phyloP scores from a whole-genome alignment of 169 alveolate genomes.

The Plasmodium yoelii region DNA sequence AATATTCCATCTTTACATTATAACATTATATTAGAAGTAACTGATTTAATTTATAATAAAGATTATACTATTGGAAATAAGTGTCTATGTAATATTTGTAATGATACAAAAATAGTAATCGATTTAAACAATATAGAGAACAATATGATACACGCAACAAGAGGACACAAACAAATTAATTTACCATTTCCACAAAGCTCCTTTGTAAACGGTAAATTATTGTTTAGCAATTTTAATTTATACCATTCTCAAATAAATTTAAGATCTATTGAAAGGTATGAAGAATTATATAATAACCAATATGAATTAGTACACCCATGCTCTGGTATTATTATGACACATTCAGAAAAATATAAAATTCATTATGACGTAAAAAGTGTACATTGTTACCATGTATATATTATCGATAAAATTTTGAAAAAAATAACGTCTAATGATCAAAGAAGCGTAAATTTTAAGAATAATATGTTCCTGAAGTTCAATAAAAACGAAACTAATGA shows the following conservation, averaged over 20 bases:
- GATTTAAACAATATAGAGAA: conserved; percentile 21
- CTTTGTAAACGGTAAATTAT: conserved; percentile 47
- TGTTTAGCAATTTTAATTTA: conserved; percentile 17
- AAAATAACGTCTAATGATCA: conserved; percentile 7
- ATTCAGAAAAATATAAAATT: conserved; percentile 46
- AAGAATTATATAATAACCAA: conserved; percentile 13
- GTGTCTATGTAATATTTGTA: conserved; percentile 31
- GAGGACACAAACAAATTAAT: conserved; percentile 16
- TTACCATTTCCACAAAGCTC: conserved; percentile 32
- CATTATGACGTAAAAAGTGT: conserved; percentile 32
- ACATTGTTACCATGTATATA: conserved; percentile 41
- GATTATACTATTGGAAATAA: conserved; percentile 57
- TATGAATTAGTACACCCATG: conserved; percentile 65
- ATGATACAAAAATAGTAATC: conserved; percentile 32
- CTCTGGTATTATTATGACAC: conserved; percentile 63
- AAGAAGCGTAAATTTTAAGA: not conserved
- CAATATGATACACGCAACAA: conserved; percentile 34
- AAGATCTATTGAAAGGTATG: conserved; percentile 33
- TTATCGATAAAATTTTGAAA: conserved; percentile 48
- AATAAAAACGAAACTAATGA: conserved; percentile 9
- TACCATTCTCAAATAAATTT: conserved; percentile 41
- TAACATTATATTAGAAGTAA: conserved; percentile 34
- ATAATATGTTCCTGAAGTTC: conserved; percentile 20
- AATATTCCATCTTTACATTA: conserved; percentile 68
- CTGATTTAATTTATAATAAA: conserved; percentile 31